phyloP scores from a whole-genome alignment of 2,329 filamentous ascomycete genomes.

The Fusarium sp. region DNA sequence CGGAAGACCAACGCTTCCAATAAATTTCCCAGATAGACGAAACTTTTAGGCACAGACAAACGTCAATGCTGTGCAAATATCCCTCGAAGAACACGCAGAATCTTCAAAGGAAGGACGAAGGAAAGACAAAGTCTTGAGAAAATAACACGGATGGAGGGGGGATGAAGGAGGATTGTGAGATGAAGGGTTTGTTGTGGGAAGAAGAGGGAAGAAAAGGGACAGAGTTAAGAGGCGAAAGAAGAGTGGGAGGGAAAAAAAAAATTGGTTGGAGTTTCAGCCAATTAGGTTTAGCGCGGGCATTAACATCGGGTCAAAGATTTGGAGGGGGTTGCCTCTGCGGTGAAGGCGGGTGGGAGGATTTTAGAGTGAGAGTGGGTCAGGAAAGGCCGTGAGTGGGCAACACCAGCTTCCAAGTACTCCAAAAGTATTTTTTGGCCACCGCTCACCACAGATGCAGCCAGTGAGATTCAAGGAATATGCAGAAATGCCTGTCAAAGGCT shows the following conservation, averaged over 20 bases:
- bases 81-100: conserved; percentile 58
- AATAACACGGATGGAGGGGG: conserved; percentile 47
- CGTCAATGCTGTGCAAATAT: conserved; percentile 49
- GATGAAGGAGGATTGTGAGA: conserved; percentile 47
- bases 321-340: conserved; percentile 43
- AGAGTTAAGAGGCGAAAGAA: conserved; percentile 49
- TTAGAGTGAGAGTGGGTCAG: conserved; percentile 42
- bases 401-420: conserved; percentile 25
- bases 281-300: conserved; percentile 48
- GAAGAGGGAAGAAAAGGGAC: conserved; percentile 49
- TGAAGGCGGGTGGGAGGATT: conserved; percentile 39
- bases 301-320: conserved; percentile 43
- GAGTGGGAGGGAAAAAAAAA: conserved; percentile 52
- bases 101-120: conserved; percentile 61
- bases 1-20: conserved; percentile 50
- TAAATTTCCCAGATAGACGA: conserved; percentile 49
- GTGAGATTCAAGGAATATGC: conserved; percentile 29
- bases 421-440: conserved; percentile 45
- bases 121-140: conserved; percentile 51
- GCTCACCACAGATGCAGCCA: conserved; percentile 28
- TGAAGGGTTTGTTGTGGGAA: conserved; percentile 50
- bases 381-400: conserved; percentile 45
- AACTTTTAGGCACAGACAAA: conserved; percentile 48
- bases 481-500: conserved; percentile 21
- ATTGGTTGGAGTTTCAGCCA: conserved; percentile 47